These are phyloP conservation scores for Suhomyces anneliseae DNA, from an alignment of 1,139 yeast species.

Conservation along the genomic window DNA sequence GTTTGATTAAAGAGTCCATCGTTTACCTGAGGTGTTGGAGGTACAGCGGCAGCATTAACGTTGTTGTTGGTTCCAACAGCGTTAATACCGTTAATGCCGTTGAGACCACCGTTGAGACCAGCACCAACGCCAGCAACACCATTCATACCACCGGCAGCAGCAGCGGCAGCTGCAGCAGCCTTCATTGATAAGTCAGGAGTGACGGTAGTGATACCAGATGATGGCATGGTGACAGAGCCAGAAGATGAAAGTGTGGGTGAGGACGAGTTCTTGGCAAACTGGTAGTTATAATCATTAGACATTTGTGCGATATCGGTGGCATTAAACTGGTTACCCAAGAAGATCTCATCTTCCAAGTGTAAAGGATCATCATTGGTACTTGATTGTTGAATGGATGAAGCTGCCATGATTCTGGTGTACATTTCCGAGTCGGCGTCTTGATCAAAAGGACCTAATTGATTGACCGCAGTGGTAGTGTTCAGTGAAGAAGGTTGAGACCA, in stretches of 20 bases:
- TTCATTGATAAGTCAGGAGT: slow-evolving; percentile 2
- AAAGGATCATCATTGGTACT: slow-evolving; percentile 1
- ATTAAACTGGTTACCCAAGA: slow-evolving; percentile 2
- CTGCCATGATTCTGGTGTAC: slow-evolving; percentile 5
- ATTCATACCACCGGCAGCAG: not conserved
- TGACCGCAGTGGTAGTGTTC: not conserved
- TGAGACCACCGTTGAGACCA: too few relatives aligned
- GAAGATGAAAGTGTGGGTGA: slow-evolving; percentile 14
- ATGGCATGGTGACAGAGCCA: slow-evolving; percentile 11
- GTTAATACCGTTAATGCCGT: too few relatives aligned
- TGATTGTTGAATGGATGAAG: not conserved
- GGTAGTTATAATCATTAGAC: slow-evolving; percentile 8
- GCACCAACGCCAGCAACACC: too few relatives aligned
- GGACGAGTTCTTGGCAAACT: slow-evolving; percentile 6
- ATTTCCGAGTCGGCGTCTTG: slow-evolving; percentile 8
- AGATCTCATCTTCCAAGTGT: slow-evolving; percentile 10
- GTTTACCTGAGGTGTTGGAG: slow-evolving; percentile 4
- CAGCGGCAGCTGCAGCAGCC: not conserved
- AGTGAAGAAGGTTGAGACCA: not conserved
- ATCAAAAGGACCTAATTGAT: not conserved
- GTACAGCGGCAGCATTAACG: slow-evolving; percentile 1
- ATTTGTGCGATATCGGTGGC: not conserved
- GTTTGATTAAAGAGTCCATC: slow-evolving; percentile 3
- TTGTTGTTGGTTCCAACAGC: too few relatives aligned
- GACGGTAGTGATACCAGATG: slow-evolving; percentile 1